Conservation (phyloP, 768 basidiomycete species). For the Boletus huronensis region DNA sequence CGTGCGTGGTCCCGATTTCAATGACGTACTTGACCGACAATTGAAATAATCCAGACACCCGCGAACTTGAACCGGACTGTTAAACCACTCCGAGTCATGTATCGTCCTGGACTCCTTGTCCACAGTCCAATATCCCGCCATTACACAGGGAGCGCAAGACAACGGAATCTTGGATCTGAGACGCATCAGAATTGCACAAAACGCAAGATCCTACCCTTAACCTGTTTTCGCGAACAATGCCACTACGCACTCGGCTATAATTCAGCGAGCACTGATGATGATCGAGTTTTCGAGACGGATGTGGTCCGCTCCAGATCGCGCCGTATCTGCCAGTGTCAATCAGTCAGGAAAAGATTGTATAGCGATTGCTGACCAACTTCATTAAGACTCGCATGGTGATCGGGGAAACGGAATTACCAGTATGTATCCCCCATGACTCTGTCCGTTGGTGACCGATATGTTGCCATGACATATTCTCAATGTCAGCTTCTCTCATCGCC, state of each 20-base stretch:
- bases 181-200: neutral
- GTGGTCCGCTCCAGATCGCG: neutral
- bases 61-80: neutral
- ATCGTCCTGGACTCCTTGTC: neutral
- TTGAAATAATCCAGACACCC: too few species aligned
- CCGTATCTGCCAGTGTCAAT: neutral
- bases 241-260: neutral
- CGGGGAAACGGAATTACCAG: neutral
- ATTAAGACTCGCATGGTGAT: neutral
- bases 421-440: too few species aligned
- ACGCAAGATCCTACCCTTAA: neutral
- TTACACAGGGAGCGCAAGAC: neutral
- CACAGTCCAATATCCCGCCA: neutral
- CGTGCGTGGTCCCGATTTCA: too few species aligned
- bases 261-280: neutral
- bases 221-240: too few species aligned
- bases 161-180: neutral
- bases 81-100: neutral
- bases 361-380: too few species aligned
- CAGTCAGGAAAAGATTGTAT: neutral
- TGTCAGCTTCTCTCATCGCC: too few species aligned
- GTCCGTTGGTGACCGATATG: too few species aligned
- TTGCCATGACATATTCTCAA: too few species aligned
- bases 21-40: too few species aligned
- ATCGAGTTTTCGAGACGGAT: neutral